These are phyloP conservation scores for Russula virescens DNA, from an alignment of 768 basidiomycete genomes.

Conservation along the genomic window DNA sequence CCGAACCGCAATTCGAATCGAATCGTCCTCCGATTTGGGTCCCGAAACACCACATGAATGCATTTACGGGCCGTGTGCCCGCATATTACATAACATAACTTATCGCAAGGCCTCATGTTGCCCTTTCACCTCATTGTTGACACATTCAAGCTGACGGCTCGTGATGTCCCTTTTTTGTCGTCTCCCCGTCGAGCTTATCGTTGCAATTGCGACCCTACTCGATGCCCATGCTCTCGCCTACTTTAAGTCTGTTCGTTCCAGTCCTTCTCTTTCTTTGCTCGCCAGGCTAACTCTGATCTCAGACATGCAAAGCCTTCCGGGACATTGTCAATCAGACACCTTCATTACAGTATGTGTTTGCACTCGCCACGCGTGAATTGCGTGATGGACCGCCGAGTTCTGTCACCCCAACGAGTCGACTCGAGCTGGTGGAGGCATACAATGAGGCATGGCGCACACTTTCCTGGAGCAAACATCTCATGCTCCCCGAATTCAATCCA, in stretches of 20 bases:
- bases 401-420: neutral
- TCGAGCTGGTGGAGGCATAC: neutral
- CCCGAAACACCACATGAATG: too few relatives aligned
- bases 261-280: neutral
- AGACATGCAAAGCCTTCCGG: neutral
- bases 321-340: neutral
- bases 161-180: neutral
- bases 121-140: too few relatives aligned
- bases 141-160: too few relatives aligned
- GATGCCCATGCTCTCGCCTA: neutral
- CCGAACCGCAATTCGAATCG: too few relatives aligned
- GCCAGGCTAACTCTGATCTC: neutral
- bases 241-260: neutral
- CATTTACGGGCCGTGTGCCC: too few relatives aligned
- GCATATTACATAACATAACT: too few relatives aligned
- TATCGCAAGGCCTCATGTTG: too few relatives aligned
- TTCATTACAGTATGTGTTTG: neutral
- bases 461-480: neutral
- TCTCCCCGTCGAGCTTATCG: neutral
- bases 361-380: neutral
- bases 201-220: neutral
- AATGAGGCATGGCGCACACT: slow-evolving; percentile 4
- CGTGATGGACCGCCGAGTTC: slow-evolving; percentile 3
- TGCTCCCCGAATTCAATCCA: neutral
- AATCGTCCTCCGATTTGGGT: too few relatives aligned